Evolutionary conservation across 106 monocot species (phyloP), one percentile per base, ranked within the genome.

Genomic region (Narthecium ossifragum): DNA sequence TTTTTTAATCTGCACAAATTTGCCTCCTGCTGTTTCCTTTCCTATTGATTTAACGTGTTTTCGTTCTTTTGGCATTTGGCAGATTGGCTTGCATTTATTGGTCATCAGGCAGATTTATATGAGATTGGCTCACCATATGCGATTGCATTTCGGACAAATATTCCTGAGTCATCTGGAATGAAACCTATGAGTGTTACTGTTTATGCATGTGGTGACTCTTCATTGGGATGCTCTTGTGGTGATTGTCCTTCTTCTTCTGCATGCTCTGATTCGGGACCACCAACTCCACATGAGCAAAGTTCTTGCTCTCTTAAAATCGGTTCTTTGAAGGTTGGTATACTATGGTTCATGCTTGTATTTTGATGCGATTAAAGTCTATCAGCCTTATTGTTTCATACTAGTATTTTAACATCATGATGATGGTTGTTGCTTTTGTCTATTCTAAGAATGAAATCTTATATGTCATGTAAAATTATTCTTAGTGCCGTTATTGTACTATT

Each of bases 151-250:
- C 69, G 66, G 47, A 62, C 78, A 30, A 63, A 80, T 74, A 66
- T 74, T 51, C 51, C 65, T 56, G 62, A 71, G 27, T 55, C 71
- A 67, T 76, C 81, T 57, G 70, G 51, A 17, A 70, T 84, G 59
- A 90, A 81, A 65, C 81, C 96, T 37, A 71, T 96, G 62, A 84
- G 87, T 71, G 46, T 60, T 15, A 84, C 83, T n/a, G 66, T 71
- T 52, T 83, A 81, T 86, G 78, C 90, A 41, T 96, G 96, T 76
- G 86, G 78, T 20, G 86, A 96, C 62, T 58, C 86, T 22, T 84
- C 77, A 40, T 61, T 96, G 51, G 90, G 96, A 1, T 96, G 96
- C 58, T 96, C 96, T 31, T 96, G 96, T 69, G 96, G 96, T 55
- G 96, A 96, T 74, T 96, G 96, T 26, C 83, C 90, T 53, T 90